Evolutionary conservation across 306 rosid species (phyloP).

Genomic region (Quercus rubra): DNA sequence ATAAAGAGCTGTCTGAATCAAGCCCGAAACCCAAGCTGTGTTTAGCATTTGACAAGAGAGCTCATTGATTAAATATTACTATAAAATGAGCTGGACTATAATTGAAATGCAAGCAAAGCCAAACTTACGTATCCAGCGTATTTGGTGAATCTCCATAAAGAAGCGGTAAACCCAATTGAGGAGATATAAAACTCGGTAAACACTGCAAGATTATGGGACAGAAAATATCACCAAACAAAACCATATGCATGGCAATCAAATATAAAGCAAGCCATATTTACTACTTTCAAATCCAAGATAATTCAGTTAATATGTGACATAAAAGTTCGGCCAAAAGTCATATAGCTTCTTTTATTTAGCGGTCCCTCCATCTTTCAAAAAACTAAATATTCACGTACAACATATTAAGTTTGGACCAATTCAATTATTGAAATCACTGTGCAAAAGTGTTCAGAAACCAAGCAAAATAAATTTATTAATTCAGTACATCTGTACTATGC

Average conservation of each 20-base stretch:
- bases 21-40: constrained; percentile 47
- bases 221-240: background rate
- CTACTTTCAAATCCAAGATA: background rate
- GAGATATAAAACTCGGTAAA: constrained; percentile 29
- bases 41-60: background rate
- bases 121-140: constrained; percentile 36
- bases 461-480: too few relatives aligned
- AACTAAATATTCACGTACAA: too few relatives aligned
- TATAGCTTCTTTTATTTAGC: background rate
- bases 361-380: too few relatives aligned
- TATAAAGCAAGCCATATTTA: background rate
- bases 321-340: background rate
- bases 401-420: too few relatives aligned
- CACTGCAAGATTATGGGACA: constrained; percentile 12
- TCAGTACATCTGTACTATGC: too few relatives aligned
- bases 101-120: background rate
- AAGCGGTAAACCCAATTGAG: constrained; percentile 38
- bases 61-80: background rate
- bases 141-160: constrained; percentile 24
- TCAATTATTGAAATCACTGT: too few relatives aligned
- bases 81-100: background rate
- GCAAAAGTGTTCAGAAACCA: too few relatives aligned
- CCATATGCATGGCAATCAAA: background rate
- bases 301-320: background rate
- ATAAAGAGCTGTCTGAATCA: constrained; percentile 43